Evolutionary conservation across 2,329 filamentous ascomycete species (phyloP), one percentile per base, ranked within the genome.

Genomic region (Nemania sp.): DNA sequence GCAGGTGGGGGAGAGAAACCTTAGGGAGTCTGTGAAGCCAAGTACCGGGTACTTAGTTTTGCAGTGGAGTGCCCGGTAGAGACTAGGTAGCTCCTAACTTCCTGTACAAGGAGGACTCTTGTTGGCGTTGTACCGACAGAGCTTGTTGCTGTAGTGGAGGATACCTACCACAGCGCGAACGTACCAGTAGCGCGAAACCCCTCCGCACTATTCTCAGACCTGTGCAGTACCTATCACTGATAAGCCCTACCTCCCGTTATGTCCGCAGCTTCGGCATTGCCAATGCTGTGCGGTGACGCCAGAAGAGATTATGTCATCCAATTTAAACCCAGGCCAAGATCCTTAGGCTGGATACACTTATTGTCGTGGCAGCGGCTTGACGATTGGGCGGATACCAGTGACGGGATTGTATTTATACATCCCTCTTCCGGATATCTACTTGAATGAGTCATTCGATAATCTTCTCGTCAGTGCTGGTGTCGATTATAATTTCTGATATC

Each of bases 1-100:
- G 49, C 47, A 53, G 44, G 52, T 53, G 56, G 53, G 56, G 56
- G 56, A 59, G 56, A 53, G 56, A 53, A 54, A 59, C n/a, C n/a
- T n/a, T n/a, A n/a, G n/a, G n/a, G n/a, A n/a, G n/a, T n/a, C n/a
- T n/a, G n/a, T n/a, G n/a, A n/a, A n/a, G n/a, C n/a, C n/a, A n/a
- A n/a, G n/a, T n/a, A n/a, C n/a, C n/a, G n/a, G n/a, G n/a, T 33
- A 33, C 17, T 20, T 11, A 20, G 17, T 19, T 37, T 37, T 37
- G 19, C 22, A n/a, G n/a, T n/a, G n/a, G n/a, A n/a, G n/a, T 39
- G 5, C 14, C 8, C 8, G 11, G 11, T 11, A 40, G 37, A 22
- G 37, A 40, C 24, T 20, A 24, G 26, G 15, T 33, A 33, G 11
- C 30, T 33, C 26, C 26, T 28, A 28, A 6, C 26, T 28, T 6